These are phyloP conservation scores for Paraphaeosphaeria sporulosa DNA, from an alignment of 2,329 filamentous ascomycete species.

Conservation along the genomic window DNA sequence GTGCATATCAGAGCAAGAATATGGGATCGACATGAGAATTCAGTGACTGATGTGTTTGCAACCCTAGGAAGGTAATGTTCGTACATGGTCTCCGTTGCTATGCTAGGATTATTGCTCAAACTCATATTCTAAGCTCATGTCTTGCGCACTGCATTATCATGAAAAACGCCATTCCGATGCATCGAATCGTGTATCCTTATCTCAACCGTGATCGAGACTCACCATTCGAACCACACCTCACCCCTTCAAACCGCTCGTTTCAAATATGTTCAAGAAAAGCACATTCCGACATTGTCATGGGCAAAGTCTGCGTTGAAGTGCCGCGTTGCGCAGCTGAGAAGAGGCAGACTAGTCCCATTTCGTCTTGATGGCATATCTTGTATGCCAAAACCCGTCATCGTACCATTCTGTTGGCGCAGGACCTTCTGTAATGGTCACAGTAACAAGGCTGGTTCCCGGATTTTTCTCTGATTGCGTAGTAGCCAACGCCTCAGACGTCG, in stretches of 20 bases:
- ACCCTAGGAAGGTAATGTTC: not conserved
- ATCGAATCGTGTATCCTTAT: not conserved
- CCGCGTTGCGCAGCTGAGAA: not conserved
- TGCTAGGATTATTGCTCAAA: not conserved
- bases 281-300: not conserved
- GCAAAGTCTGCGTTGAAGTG: not conserved
- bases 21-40: not conserved
- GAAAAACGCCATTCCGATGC: conserved; percentile 16
- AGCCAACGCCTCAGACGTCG: conserved; percentile 11
- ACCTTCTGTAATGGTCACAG: conserved; percentile 37
- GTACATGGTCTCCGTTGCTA: not conserved
- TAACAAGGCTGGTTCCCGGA: conserved; percentile 37
- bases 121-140: not conserved
- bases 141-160: conserved; percentile 1
- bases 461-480: conserved; percentile 24
- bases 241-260: not conserved
- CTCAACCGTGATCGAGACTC: not conserved
- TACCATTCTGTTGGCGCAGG: conserved; percentile 49
- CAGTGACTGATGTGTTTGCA: not conserved
- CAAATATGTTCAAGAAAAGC: conserved; percentile 15
- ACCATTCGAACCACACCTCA: not conserved
- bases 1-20: not conserved
- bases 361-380: conserved; percentile 49
- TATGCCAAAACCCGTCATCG: conserved; percentile 57
- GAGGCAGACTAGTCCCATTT: not conserved